phyloP scores from a whole-genome alignment of 2,329 filamentous ascomycete species.

The Ampelomyces quisqualis region DNA sequence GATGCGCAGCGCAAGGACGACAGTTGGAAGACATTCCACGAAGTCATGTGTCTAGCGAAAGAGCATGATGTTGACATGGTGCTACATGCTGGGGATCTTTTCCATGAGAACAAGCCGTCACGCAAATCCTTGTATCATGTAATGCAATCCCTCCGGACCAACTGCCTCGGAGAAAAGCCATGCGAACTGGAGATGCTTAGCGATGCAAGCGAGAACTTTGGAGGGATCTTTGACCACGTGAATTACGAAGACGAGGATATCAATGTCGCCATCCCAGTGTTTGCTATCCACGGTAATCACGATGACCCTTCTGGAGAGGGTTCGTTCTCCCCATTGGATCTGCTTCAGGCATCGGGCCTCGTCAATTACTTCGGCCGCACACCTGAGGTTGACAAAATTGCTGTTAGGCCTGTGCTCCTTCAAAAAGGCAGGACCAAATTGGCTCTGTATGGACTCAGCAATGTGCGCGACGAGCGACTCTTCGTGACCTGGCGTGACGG shows the following conservation, averaged over 20 bases:
- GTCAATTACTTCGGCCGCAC: conserved; percentile 95
- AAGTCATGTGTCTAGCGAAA: conserved; percentile 86
- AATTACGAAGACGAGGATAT: conserved; percentile 98
- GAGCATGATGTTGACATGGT: conserved; percentile 96
- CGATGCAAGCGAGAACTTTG: conserved; percentile 88
- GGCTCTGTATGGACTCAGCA: conserved; percentile 90
- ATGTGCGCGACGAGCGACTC: conserved; percentile 91
- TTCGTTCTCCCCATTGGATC: conserved; percentile 83
- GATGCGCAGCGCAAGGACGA: conserved; percentile 94
- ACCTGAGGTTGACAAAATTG: conserved; percentile 89
- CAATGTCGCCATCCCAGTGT: conserved; percentile 94
- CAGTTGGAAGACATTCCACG: conserved; percentile 94
- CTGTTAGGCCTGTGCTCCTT: conserved; percentile 84
- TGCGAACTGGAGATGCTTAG: conserved; percentile 94
- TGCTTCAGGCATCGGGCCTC: conserved; percentile 86
- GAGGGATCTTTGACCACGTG: conserved; percentile 83
- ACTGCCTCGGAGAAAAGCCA: conserved; percentile 92
- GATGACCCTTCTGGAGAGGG: conserved; percentile 98
- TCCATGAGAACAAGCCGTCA: conserved; percentile 97
- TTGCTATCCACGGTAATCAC: conserved; percentile 98
- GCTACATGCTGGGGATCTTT: conserved; percentile 87
- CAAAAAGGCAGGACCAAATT: conserved; percentile 94
- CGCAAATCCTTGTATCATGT: conserved; percentile 96
- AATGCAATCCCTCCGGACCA: conserved; percentile 89
- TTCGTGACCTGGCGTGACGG: conserved; percentile 91